A percentile compares a stretch with the other conserved stretches of the same genome.
Evolutionary conservation across 1,284 basidiomycete genomes (phyloP).

Genomic region (Leccinum griseonigrum): DNA sequence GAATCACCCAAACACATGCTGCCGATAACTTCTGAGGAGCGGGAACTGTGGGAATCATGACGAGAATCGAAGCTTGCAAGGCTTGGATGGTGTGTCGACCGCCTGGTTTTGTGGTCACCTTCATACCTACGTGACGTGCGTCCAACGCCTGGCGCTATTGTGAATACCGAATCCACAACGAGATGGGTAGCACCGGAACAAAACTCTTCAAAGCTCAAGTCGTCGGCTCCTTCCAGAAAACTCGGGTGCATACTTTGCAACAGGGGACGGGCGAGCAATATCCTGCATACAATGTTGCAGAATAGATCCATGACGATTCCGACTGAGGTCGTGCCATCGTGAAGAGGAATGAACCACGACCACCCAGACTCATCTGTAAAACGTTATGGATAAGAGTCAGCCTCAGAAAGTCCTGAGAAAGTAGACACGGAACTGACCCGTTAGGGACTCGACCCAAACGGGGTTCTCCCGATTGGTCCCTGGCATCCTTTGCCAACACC

Average conservation of each 20-base stretch:
- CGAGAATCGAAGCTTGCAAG: conserved; percentile 56
- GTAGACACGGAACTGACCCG: too few relatives aligned
- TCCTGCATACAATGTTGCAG: too few relatives aligned
- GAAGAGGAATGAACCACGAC: too few relatives aligned
- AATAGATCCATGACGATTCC: too few relatives aligned
- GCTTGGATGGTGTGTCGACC: conserved; percentile 52
- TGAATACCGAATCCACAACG: conserved; percentile 2
- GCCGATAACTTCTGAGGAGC: conserved; percentile 35
- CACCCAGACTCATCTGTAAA: too few relatives aligned
- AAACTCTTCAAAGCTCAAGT: conserved; percentile 41
- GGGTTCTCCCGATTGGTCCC: too few relatives aligned
- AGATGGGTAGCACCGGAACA: conserved; percentile 13
- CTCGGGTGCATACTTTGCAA: conserved; percentile 47
- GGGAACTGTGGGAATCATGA: conserved; percentile 45
- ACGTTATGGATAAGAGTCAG: too few relatives aligned
- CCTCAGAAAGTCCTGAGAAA: too few relatives aligned
- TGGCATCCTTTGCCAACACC: too few relatives aligned
- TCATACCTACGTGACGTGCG: conserved; percentile 43
- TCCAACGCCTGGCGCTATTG: conserved; percentile 37
- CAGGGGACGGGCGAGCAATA: conserved; percentile 51
- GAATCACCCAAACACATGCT: conserved; percentile 42
- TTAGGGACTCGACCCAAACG: too few relatives aligned
- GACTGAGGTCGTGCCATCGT: too few relatives aligned
- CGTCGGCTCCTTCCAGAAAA: conserved; percentile 44
- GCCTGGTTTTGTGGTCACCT: conserved; percentile 56